These are phyloP conservation scores for Metschnikowia vanudenii DNA, from an alignment of 805 yeast genomes.

Conservation along the genomic window DNA sequence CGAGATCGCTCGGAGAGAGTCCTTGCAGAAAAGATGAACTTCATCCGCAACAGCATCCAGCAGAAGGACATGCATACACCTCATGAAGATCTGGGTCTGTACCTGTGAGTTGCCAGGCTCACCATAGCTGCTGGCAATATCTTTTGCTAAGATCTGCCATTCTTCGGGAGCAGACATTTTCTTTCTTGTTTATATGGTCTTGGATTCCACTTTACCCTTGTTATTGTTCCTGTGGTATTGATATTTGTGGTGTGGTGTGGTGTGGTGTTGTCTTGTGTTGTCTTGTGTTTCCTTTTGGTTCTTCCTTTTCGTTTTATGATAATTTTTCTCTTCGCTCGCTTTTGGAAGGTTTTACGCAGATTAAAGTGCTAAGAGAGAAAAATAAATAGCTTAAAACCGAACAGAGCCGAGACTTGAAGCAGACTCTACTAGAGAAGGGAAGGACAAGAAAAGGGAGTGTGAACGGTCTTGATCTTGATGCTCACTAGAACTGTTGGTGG, in stretches of 20 bases:
- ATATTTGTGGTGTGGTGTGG: too few species aligned
- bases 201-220: too few species aligned
- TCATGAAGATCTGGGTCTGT: constrained; percentile 28
- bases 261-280: too few species aligned
- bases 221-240: too few species aligned
- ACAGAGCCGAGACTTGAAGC: neutral
- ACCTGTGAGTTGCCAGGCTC: constrained; percentile 27
- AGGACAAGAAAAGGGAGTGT: neutral
- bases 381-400: too few species aligned
- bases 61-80: constrained; percentile 22
- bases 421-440: neutral
- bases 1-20: constrained; percentile 45
- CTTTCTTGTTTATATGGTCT: neutral
- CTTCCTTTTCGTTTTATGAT: too few species aligned
- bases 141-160: constrained; percentile 20
- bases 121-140: constrained; percentile 25
- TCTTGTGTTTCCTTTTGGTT: too few species aligned
- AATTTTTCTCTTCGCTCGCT: too few species aligned
- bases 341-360: neutral
- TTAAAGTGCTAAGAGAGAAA: too few species aligned
- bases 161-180: constrained; percentile 3
- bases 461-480: neutral
- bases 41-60: constrained; percentile 15
- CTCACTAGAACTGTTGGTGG: neutral
- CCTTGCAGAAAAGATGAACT: constrained; percentile 59